phyloP scores from a whole-genome alignment of 2,329 filamentous ascomycete genomes.

The Xylaria sp. region DNA sequence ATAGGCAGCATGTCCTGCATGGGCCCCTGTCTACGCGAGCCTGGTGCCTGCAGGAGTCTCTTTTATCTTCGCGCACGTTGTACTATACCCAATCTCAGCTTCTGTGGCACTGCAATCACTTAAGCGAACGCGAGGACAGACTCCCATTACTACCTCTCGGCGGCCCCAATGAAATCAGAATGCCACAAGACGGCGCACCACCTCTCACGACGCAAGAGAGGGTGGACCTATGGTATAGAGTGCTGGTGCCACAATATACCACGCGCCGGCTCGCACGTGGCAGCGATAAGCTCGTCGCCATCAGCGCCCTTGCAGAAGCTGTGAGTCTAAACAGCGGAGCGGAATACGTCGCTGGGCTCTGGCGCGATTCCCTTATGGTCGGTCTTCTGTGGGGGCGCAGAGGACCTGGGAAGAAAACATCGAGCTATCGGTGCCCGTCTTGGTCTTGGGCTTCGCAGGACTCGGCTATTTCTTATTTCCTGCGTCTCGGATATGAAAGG shows the following conservation, averaged over 20 bases:
- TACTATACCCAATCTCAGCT: slow-evolving; percentile 7
- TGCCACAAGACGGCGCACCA: neutral
- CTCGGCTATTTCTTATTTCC: neutral
- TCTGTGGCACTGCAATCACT: slow-evolving; percentile 6
- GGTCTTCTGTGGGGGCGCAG: neutral
- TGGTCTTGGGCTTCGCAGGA: slow-evolving; percentile 17
- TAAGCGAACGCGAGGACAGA: neutral
- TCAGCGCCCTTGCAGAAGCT: neutral
- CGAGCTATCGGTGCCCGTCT: slow-evolving; percentile 1
- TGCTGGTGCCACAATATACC: neutral
- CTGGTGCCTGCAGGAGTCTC: slow-evolving; percentile 9
- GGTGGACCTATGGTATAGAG: neutral
- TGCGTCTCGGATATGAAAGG: neutral
- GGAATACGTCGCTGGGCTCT: neutral
- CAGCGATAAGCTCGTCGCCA: neutral
- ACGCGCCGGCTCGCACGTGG: neutral
- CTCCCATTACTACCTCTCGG: neutral
- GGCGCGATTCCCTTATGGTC: neutral
- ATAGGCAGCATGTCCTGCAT: neutral
- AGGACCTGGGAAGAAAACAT: slow-evolving; percentile 10
- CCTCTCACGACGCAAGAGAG: neutral
- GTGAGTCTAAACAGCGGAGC: neutral
- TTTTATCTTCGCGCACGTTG: slow-evolving; percentile 9
- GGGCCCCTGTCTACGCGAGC: slow-evolving; percentile 10
- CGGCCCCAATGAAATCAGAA: neutral